phyloP scores from a whole-genome alignment of 345 rosid genomes.

The Lepidium didymum region DNA sequence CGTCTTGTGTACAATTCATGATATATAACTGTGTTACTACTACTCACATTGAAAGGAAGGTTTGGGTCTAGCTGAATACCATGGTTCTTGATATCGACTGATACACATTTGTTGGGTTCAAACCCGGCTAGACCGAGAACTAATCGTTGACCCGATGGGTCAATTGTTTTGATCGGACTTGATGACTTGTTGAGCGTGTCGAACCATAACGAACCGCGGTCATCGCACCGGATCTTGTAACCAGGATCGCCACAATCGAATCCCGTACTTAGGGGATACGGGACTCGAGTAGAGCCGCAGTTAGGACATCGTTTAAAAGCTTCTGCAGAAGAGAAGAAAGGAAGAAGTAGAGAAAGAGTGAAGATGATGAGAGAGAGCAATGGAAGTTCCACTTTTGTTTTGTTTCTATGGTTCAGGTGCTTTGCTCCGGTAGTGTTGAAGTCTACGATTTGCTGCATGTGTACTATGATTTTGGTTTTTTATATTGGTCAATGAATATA shows the following conservation, averaged over 20 bases:
- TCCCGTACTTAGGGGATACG: constrained; percentile 29
- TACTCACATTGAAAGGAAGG: constrained; percentile 40
- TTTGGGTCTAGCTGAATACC: constrained; percentile 36
- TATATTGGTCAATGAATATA: neutral
- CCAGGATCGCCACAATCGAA: constrained; percentile 24
- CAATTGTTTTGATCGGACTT: constrained; percentile 38
- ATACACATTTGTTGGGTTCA: constrained; percentile 24
- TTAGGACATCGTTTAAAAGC: constrained; percentile 16
- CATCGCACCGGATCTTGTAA: constrained; percentile 32
- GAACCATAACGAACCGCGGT: constrained; percentile 30
- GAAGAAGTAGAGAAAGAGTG: neutral
- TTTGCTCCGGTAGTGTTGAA: neutral
- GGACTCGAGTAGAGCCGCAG: constrained; percentile 30
- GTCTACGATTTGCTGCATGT: neutral
- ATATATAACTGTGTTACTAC: constrained; percentile 38
- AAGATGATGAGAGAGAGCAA: neutral
- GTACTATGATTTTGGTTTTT: neutral
- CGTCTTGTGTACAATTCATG: constrained; percentile 32
- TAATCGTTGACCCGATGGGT: constrained; percentile 29
- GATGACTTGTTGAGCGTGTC: constrained; percentile 35
- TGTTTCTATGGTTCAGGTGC: neutral
- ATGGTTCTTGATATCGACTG: constrained; percentile 26
- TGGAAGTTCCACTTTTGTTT: constrained; percentile 1
- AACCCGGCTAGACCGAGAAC: constrained; percentile 30
- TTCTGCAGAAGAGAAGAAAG: neutral